Evolutionary conservation across 345 rosid genomes (phyloP), one percentile per base, ranked within the genome.

Genomic region (Acer yangbiense): DNA sequence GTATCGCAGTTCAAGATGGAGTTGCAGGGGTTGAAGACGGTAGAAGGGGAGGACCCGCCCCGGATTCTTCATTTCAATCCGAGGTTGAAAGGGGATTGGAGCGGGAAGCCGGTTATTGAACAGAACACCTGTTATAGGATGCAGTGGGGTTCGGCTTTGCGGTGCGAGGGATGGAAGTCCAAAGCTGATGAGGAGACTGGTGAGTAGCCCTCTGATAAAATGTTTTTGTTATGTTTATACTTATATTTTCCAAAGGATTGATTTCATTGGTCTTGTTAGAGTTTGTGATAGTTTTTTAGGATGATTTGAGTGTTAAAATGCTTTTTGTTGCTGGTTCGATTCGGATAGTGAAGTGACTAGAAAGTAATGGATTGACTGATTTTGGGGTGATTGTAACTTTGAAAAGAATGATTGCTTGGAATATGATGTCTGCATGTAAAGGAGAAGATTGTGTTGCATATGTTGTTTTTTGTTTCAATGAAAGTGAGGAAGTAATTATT

Each of bases 41-140:
- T 90, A 81, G 97, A 95, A 25, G 98, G 98, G 10, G 98, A 95
- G 88, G 98, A 93, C 62, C 98, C 98, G n/a, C 98, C 98, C 7
- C 81, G 93, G 86, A 86, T 95, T 77, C 78, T 95, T 76, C 98
- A 93, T 83, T 93, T 95, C 62, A 95, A 95, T 74, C 97, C 98
- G 10, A 88, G 98, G 89, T 80, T 95, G 10, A 95, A 86, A 44
- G 98, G 98, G 43, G 98, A 95, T 82, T 95, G 98, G 94, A 93
- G 97, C 61, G 80, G 77, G 13, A 87, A 83, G 79, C 95, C 98
- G 3, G 96, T 93, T 70, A 95, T 95, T 81, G 98, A 95, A 82
- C 97, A 87, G 90, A 95, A 95, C 81, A 95, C 96, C 79, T 95
- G 98, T 65, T 95, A 92, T 68, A 84, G 98, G 71, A 92, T 92